Conservation (phyloP, 2,329 filamentous ascomycete genomes). For the Emmonsia crescens region DNA sequence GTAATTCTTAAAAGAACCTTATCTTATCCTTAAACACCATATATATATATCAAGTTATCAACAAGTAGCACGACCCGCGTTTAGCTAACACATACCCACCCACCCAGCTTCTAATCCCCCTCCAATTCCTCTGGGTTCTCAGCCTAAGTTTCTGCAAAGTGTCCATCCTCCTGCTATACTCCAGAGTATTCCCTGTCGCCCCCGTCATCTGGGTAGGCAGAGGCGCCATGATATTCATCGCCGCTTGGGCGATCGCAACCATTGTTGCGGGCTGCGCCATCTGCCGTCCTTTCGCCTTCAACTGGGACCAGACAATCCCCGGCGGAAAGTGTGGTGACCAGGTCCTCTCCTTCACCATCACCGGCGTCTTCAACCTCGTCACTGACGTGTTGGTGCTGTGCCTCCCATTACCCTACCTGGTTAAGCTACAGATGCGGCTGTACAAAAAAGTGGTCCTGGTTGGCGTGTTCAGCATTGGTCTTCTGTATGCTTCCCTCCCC, state of each 20-base stretch:
- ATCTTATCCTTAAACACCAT: background rate
- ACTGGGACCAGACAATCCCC: slow-evolving; percentile 18
- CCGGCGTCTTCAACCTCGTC: slow-evolving; percentile 17
- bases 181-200: slow-evolving; percentile 14
- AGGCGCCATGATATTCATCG: slow-evolving; percentile 11
- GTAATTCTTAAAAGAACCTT: background rate
- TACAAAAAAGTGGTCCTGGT: slow-evolving; percentile 18
- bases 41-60: too few species aligned
- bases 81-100: background rate
- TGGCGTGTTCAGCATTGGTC: slow-evolving; percentile 16
- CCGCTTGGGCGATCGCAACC: slow-evolving; percentile 19
- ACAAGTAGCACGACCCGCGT: background rate
- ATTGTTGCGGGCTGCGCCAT: slow-evolving; percentile 14
- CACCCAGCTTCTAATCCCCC: slow-evolving; percentile 15
- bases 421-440: slow-evolving; percentile 16
- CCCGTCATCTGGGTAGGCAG: slow-evolving; percentile 11
- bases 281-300: slow-evolving; percentile 18
- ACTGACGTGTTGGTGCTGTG: slow-evolving; percentile 18
- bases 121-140: slow-evolving; percentile 19
- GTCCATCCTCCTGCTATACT: slow-evolving; percentile 16
- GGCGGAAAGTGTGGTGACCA: slow-evolving; percentile 16
- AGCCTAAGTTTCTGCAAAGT: slow-evolving; percentile 18
- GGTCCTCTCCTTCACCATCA: slow-evolving; percentile 16
- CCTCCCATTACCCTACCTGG: slow-evolving; percentile 16
- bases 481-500: slow-evolving; percentile 14